Base-by-base conservation (phyloP, 176 grass and related monocot genomes). In the Triticum monococcum region DNA sequence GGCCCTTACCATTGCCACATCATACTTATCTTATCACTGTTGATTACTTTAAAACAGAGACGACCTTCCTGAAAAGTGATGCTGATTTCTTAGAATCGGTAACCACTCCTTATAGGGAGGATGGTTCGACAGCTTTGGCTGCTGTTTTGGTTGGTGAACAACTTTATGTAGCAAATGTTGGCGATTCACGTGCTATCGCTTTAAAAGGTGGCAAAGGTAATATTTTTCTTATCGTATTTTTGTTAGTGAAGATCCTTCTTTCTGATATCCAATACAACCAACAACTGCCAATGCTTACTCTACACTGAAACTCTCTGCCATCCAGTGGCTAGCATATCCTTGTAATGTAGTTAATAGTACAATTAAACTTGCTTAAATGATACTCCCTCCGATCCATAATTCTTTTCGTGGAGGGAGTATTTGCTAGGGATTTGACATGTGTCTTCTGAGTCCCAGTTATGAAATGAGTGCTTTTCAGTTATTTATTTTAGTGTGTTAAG, bases 121-220 rank as follows among this genome's bases (percentile, higher is more conserved):
- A 98, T 90, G 93, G 96, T 46, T 98, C 96, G 24, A 98, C 93
- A 71, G 91, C 91, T 89, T 94, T 89, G 83, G 79, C 84, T 87
- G 91, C 91, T 69, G 67, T 98, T 85, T 75, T 95, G 69, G 83
- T 98, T 41, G 91, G 84, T 43, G 85, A 90, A 78, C 84, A 72
- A 61, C 33, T 94, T 26, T 98, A 92, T 89, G 96, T 98, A 46
- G 96, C 93, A 85, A 98, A 94, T 80, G 96, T 98, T 67, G 93
- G 93, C 70, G 96, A 98, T 91, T 98, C 96, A 64, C 91, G 96
- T 59, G 86, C 88, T 81, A 92, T 95, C 78, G 82, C 90, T 83
- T 89, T 80, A 75, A 95, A 92, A 87, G 72, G 23, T 14, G 84
- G 91, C 77, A 89, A 92, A 92, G 96, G 96, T 98, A 92, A 60